Evolutionary conservation across 2,329 filamentous ascomycete genomes (phyloP), one percentile per base, ranked within the genome.

Genomic region (Geoglossum cookeanum): DNA sequence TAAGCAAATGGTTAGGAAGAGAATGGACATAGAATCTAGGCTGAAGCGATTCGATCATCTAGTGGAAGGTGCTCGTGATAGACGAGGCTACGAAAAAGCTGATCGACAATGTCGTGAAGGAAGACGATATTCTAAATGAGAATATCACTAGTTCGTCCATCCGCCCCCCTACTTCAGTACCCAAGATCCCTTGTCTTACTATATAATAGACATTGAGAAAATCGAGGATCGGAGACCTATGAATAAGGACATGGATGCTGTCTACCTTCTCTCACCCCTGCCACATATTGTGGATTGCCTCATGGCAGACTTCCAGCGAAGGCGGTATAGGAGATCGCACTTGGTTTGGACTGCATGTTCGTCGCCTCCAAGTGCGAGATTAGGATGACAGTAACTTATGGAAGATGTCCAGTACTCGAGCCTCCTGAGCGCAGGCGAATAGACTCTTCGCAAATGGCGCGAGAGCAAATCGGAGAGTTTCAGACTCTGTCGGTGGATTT

Each of bases 11-110:
- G 63, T 4, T 15, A 42, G 13, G 4, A 13, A 27, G 39, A 15
- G 51, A 48, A 58, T 57, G 42, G 55, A 55, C 32, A 8, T 55
- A 65, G 58, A 57, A 8, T 37, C 39, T 48, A 53, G 44, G 6
- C 58, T 44, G 56, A 55, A 33, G 35, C 51, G 42, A 59, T 37
- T 62, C 49, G 60, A 56, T 53, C 57, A 62, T 60, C 63, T 63
- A 96, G 89, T 98, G 92, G 92, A 98, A 97, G 79, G 87, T 96
- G 63, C 75, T 98, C 63, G 84, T 98, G 56, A 76, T 96, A 65
- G 92, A 98, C 72, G 83, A 87, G 63, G 77, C 75, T 58, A 90
- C 87, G 68, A 83, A 84, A 68, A 90, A 85, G 70, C 79, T 98
- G 64, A 78, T 98, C 64, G 84, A 94, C 71, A 94, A 91, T 75